Evolutionary conservation across 768 basidiomycete species (phyloP).

Genomic region (Trametes sanguinea): DNA sequence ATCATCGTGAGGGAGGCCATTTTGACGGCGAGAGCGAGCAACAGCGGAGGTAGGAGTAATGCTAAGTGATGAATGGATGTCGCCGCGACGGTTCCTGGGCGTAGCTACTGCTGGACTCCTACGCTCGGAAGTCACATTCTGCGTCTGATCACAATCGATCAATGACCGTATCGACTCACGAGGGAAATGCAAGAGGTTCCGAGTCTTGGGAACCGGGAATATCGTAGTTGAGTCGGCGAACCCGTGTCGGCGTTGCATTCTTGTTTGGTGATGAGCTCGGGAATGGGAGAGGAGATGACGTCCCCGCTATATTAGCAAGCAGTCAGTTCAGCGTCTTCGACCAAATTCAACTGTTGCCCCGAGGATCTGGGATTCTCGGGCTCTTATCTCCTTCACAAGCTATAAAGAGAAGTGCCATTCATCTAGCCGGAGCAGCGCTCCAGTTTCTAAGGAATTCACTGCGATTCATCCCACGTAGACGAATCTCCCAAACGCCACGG

Average conservation of each 20-base stretch:
- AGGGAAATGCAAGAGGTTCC: conserved; percentile 71
- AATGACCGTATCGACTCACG: conserved; percentile 43
- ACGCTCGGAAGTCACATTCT: conserved; percentile 1
- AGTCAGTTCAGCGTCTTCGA: too few relatives aligned
- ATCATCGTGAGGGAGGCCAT: conserved; percentile 42
- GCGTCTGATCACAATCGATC: background rate
- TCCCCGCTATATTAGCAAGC: conserved; percentile 42
- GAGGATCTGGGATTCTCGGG: too few relatives aligned
- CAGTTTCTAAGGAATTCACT: too few relatives aligned
- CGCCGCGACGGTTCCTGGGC: conserved; percentile 78
- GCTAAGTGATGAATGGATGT: conserved; percentile 83
- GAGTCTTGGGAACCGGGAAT: conserved; percentile 40
- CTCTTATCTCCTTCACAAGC: too few relatives aligned
- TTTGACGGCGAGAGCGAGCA: conserved; percentile 42
- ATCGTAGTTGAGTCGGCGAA: conserved; percentile 25
- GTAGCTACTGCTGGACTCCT: conserved; percentile 62
- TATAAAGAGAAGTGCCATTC: too few relatives aligned
- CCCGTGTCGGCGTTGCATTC: conserved; percentile 27
- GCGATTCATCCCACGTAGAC: too few relatives aligned
- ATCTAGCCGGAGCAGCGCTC: too few relatives aligned
- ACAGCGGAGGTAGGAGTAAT: conserved; percentile 51
- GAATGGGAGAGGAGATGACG: conserved; percentile 65
- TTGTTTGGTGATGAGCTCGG: conserved; percentile 64
- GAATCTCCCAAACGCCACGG: too few relatives aligned
- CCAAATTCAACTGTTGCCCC: too few relatives aligned